Conservation (phyloP, 1,284 basidiomycete species). For the Neolentinus lepideus region DNA sequence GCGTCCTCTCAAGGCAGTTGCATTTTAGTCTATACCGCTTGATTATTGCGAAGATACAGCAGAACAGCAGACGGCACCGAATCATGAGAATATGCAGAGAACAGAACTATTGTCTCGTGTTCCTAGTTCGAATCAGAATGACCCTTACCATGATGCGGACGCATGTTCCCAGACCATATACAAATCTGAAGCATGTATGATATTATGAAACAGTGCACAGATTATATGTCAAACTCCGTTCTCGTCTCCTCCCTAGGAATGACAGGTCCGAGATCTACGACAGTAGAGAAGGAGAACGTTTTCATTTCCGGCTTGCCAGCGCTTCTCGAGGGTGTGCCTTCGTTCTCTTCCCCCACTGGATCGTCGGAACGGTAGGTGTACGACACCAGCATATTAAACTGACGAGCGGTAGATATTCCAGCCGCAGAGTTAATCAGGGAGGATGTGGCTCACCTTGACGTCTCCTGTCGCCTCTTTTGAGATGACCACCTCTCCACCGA, state of each 20-base stretch:
- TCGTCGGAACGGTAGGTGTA: slow-evolving; percentile 92
- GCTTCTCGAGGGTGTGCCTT: slow-evolving; percentile 37
- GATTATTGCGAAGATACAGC: too few species aligned
- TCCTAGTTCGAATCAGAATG: too few species aligned
- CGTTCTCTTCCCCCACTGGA: slow-evolving; percentile 50
- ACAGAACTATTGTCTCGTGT: too few species aligned
- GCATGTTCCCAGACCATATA: neutral
- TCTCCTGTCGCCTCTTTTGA: slow-evolving; percentile 68
- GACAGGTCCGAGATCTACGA: slow-evolving; percentile 70
- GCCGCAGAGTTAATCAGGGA: slow-evolving; percentile 9
- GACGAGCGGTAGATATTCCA: slow-evolving; percentile 11
- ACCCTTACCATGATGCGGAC: neutral
- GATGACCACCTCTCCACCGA: slow-evolving; percentile 78
- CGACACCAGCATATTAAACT: slow-evolving; percentile 91
- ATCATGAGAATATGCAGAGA: too few species aligned
- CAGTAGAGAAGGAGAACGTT: slow-evolving; percentile 82
- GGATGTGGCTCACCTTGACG: slow-evolving; percentile 50
- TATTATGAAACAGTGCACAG: neutral
- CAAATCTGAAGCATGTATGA: neutral
- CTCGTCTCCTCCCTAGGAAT: slow-evolving; percentile 47
- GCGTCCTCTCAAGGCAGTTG: neutral
- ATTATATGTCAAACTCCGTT: slow-evolving; percentile 15
- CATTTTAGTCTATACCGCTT: too few species aligned
- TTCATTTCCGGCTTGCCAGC: slow-evolving; percentile 62
- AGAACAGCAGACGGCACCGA: too few species aligned